Evolutionary conservation across 352 stramenopile genomes (phyloP), one percentile per base, ranked within the genome.

Genomic region (Plasmopara halstedii): DNA sequence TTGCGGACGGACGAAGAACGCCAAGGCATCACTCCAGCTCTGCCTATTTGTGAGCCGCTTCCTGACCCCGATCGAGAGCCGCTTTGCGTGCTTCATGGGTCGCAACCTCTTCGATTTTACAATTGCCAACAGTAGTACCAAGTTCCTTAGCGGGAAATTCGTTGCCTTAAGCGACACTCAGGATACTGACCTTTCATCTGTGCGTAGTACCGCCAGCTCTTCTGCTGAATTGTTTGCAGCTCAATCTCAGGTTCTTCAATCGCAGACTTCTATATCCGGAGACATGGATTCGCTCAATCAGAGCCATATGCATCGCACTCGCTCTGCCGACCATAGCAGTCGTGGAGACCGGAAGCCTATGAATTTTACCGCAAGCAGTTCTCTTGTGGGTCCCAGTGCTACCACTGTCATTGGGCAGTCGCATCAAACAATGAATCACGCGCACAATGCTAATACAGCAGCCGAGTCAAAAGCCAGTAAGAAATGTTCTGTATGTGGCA

Each of bases 401-500:
- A 68, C 58, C 14, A 64, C 57, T n/a, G 55, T 71, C 26, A 41
- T 70, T 18, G n/a, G 45, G 4, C 58, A 61, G 18, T 38, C 46
- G 17, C 50, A 58, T 4, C 45, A 51, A 20, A 23, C 32, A 9
- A 6, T 14, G 9, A 33, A 35, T 6, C 52, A 51, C 29, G 52
- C 29, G 27, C 42, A 50, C 33, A 60, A 52, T 22, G 34, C 43
- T 23, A 38, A 29, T 17, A 45, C 42, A 3, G 44, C 54, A 1
- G 36, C 46, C 25, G 54, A 59, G 31, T 47, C 50, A 25, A 61
- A 58, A 29, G 32, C 44, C 37, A 55, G 42, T 37, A 86, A 86
- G 46, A 87, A 85, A 44, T 94, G 82, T 51, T 70, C 69, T 0
- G 72, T 87, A 7, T 94, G 82, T 50, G 76, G 72, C 53, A 94